These are phyloP conservation scores for Rhodotorula sp. DNA, from an alignment of 1,284 basidiomycete species.

Conservation along the genomic window DNA sequence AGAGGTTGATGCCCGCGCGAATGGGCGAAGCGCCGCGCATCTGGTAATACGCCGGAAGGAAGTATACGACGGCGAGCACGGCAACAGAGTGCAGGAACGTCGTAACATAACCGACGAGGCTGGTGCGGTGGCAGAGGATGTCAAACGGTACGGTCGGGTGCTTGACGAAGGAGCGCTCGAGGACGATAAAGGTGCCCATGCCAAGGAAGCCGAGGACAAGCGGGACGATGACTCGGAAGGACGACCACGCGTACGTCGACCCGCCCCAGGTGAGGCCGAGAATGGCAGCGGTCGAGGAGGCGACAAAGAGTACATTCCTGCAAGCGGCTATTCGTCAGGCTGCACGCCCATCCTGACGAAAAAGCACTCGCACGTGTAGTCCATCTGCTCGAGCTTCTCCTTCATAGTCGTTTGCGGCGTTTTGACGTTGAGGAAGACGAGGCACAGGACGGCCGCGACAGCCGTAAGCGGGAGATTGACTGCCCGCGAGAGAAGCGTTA, in stretches of 20 bases:
- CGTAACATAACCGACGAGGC: slow-evolving; percentile 47
- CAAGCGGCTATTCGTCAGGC: rapidly evolving
- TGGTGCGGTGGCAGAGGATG: slow-evolving; percentile 48
- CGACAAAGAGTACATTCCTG: slow-evolving; percentile 40
- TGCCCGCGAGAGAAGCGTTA: neutral
- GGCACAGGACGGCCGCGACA: slow-evolving; percentile 41
- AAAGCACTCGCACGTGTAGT: slow-evolving; percentile 50
- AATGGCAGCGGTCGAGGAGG: slow-evolving; percentile 32
- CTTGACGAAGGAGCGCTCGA: slow-evolving; percentile 36
- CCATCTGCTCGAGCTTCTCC: slow-evolving; percentile 51
- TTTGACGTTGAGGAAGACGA: slow-evolving; percentile 47
- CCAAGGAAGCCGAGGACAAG: slow-evolving; percentile 49
- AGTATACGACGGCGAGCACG: slow-evolving; percentile 37
- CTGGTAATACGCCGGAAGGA: slow-evolving; percentile 1
- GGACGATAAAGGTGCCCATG: slow-evolving; percentile 47
- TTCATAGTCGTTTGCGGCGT: slow-evolving; percentile 47
- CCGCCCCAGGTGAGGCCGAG: slow-evolving; percentile 53
- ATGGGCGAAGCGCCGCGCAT: slow-evolving; percentile 32
- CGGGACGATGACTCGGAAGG: slow-evolving; percentile 47
- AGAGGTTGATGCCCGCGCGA: slow-evolving; percentile 45
- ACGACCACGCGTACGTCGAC: slow-evolving; percentile 49
- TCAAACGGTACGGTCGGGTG: slow-evolving; percentile 49
- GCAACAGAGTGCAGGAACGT: slow-evolving; percentile 50
- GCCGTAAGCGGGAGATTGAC: slow-evolving; percentile 48
- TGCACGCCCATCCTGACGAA: slow-evolving; percentile 11